phyloP scores from a whole-genome alignment of 2,329 filamentous ascomycete species.

The Teratosphaeriaceae sp. region DNA sequence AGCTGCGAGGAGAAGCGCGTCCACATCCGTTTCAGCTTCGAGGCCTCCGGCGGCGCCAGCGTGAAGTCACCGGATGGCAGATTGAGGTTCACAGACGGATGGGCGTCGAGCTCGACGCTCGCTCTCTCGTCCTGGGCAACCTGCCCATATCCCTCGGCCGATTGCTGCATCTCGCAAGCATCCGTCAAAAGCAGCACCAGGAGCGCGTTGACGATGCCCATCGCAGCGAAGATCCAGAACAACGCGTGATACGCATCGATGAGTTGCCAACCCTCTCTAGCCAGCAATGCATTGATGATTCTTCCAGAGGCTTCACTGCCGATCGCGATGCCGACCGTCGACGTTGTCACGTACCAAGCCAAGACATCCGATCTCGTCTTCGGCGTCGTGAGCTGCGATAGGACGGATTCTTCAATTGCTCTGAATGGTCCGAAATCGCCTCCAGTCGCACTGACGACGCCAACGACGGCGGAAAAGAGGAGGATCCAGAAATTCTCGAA shows the following conservation, averaged over 20 bases:
- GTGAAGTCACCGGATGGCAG: neutral
- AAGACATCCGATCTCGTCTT: constrained; percentile 55
- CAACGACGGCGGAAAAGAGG: constrained; percentile 27
- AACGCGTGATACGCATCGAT: constrained; percentile 50
- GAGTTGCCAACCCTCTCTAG: constrained; percentile 43
- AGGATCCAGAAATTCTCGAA: constrained; percentile 30
- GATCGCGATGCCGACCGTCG: constrained; percentile 49
- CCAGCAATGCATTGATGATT: constrained; percentile 43
- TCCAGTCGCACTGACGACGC: constrained; percentile 36
- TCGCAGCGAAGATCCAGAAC: constrained; percentile 53
- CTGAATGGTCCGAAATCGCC: constrained; percentile 63
- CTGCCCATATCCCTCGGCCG: constrained; percentile 22
- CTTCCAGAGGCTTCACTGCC: constrained; percentile 50
- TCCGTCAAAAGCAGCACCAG: constrained; percentile 43
- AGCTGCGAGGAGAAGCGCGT: constrained; percentile 26
- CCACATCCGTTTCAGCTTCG: constrained; percentile 3
- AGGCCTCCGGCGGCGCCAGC: neutral
- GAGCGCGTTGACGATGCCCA: constrained; percentile 48
- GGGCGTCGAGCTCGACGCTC: constrained; percentile 6
- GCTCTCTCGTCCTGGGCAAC: constrained; percentile 23
- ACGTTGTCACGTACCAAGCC: constrained; percentile 57
- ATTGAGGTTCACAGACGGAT: constrained; percentile 4
- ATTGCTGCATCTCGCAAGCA: constrained; percentile 42
- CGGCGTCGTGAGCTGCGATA: constrained; percentile 54
- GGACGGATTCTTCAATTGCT: constrained; percentile 58